Conservation (phyloP, 305 asterid genomes). For the Fraxinus xanthoxyloides region DNA sequence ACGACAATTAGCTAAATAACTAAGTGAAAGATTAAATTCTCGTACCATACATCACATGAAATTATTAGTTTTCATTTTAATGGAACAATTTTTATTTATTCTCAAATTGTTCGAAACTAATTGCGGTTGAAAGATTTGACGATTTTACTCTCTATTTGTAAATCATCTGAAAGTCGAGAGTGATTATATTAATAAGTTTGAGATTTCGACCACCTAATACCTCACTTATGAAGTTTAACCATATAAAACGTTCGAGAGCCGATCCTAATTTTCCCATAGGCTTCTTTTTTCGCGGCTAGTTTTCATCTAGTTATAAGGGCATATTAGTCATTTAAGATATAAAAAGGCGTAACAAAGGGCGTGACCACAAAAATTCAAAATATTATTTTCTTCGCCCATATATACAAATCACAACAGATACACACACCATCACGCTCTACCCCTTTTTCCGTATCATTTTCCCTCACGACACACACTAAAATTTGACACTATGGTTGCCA, state of each 20-base stretch:
- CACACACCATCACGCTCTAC: not conserved
- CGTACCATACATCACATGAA: not conserved
- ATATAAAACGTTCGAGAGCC: not conserved
- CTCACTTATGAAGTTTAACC: not conserved
- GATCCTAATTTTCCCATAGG: not conserved
- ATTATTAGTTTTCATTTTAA: not conserved
- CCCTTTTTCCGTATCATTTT: not conserved
- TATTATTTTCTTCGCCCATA: not conserved
- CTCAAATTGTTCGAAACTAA: no score
- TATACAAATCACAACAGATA: not conserved
- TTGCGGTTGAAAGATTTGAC: not conserved
- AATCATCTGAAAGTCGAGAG: not conserved
- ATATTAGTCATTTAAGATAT: not conserved
- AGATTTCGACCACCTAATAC: no score
- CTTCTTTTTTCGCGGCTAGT: not conserved
- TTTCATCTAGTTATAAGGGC: not conserved
- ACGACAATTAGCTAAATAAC: not conserved
- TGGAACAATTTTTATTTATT: not conserved
- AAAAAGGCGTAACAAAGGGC: not conserved
- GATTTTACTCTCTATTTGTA: not conserved
- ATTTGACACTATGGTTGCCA: conserved; percentile 51
- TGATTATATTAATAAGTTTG: not conserved
- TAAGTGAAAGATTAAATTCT: no score
- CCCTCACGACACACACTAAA: not conserved
- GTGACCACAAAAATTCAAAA: not conserved